phyloP scores from a whole-genome alignment of 768 basidiomycete species.

The Mycena capillaripes region DNA sequence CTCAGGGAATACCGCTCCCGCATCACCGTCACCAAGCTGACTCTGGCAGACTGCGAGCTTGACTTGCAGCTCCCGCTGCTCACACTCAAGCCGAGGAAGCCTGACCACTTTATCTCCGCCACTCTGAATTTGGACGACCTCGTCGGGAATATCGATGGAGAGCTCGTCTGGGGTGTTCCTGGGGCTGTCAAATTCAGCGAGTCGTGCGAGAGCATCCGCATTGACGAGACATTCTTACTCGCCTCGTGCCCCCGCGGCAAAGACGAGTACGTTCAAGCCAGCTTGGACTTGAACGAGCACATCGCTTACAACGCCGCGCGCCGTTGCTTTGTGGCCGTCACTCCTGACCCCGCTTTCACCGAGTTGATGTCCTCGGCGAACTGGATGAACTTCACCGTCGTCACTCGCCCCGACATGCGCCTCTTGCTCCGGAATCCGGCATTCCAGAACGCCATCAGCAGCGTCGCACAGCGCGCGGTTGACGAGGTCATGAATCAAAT shows the following conservation, averaged over 20 bases:
- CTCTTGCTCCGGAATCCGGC: neutral
- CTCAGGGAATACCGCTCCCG: neutral
- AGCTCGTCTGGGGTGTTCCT: conserved; percentile 1
- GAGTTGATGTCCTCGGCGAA: neutral
- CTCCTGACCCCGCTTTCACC: neutral
- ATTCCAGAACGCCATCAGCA: neutral
- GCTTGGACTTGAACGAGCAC: neutral
- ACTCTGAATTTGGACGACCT: neutral
- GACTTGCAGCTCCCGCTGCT: neutral
- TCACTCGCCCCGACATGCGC: neutral
- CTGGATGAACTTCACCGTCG: neutral
- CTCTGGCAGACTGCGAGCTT: conserved; percentile 3
- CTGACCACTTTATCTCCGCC: neutral
- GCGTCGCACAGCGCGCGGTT: neutral
- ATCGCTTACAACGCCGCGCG: neutral
- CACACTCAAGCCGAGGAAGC: neutral
- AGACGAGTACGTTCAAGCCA: neutral
- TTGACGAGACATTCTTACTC: neutral
- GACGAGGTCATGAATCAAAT: conserved; percentile 4
- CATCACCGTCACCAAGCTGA: too few relatives aligned
- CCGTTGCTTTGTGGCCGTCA: neutral
- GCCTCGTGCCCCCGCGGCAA: neutral
- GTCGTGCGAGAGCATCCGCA: neutral
- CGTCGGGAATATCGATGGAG: neutral
- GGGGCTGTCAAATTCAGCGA: neutral